These are phyloP conservation scores for Mortierella sp. DNA, from an alignment of 371 early-diverging fungal genomes.

Conservation along the genomic window DNA sequence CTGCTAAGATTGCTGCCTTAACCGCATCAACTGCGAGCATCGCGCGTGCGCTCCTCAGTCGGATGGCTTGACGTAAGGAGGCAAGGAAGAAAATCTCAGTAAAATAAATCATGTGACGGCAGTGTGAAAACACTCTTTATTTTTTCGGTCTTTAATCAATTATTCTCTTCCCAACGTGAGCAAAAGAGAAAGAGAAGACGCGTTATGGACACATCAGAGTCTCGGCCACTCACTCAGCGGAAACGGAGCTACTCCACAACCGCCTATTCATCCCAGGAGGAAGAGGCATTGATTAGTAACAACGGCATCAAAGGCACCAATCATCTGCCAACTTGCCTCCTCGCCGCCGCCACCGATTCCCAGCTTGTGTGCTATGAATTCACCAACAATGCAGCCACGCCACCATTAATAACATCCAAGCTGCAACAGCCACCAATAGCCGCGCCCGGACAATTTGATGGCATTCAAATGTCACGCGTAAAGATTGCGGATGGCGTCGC, in stretches of 20 bases:
- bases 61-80: no score
- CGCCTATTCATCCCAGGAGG: conserved; percentile 41
- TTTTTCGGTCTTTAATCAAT: background rate
- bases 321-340: conserved; percentile 20
- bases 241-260: conserved; percentile 53
- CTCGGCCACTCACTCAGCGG: conserved; percentile 30
- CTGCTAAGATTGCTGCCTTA: conserved; percentile 21
- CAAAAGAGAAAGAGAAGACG: background rate
- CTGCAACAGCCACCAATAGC: conserved; percentile 11
- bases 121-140: background rate
- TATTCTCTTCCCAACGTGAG: background rate
- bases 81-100: no score
- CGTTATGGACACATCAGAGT: conserved; percentile 20
- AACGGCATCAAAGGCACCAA: background rate
- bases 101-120: background rate
- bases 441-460: conserved; percentile 35
- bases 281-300: conserved; percentile 10
- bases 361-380: conserved; percentile 42
- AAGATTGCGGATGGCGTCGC: conserved; percentile 16
- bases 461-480: conserved; percentile 39
- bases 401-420: background rate
- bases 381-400: conserved; percentile 18
- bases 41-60: conserved; percentile 16
- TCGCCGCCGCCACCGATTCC: conserved; percentile 25
- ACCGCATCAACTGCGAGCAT: conserved; percentile 19